Evolutionary conservation across 2,329 filamentous ascomycete species (phyloP), one percentile per base, ranked within the genome.

Genomic region (Verticillium tricorpus): DNA sequence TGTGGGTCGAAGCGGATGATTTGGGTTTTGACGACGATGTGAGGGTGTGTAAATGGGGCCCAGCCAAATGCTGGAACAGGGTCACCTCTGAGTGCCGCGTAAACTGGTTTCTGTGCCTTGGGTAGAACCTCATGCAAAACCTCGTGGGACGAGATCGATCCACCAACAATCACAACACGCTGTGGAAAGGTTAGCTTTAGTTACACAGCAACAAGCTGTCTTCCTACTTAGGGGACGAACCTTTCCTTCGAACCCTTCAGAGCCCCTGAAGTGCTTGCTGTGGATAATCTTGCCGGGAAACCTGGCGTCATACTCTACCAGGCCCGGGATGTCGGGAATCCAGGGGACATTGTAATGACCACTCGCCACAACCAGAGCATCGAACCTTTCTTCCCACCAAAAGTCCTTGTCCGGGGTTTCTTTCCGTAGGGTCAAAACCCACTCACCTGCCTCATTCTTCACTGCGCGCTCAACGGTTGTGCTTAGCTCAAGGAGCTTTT

Each of bases 391-490:
- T 3, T 66, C 71, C 72, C 74, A 76, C 74, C 75, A 76, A 55
- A 73, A 72, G 61, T 74, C 81, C 37, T 75, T 72, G 1, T 68
- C 68, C 1, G 68, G 56, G 11, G 70, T 68, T 15, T 76, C 73
- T 52, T 80, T 78, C 2, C 84, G 75, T 32, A 87, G 69, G 0
- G 79, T 83, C 25, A 85, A 64, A 1, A 74, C 69, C 82, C 78
- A 86, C 69, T 79, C 80, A 0, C 72, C 70, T n/a, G 68, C 69
- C 3, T 71, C 59, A 25, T 22, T 52, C 62, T 83, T 82, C 32
- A 81, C 76, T 0, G 81, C 81, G 7, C 75, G 70, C 68, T 88
- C 86, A 2, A 88, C 84, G 0, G 83, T 85, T 0, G 85, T 88
- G 59, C 80, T 79, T 60, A 82, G 78, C 5, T 77, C 75, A 1